These are phyloP conservation scores for Rosa hybrid DNA, from an alignment of 331 rosid genomes.

Conservation along the genomic window DNA sequence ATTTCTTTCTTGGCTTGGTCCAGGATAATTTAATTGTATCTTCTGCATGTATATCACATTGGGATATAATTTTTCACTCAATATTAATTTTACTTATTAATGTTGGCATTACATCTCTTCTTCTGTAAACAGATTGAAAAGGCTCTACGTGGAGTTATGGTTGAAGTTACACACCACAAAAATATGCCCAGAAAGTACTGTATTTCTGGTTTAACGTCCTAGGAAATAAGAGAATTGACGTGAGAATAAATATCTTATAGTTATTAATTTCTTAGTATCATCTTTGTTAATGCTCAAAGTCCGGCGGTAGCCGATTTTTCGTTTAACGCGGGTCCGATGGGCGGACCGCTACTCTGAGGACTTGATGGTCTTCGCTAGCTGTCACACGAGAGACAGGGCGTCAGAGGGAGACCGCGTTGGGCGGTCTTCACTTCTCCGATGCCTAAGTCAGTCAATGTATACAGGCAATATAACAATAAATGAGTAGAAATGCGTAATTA, in stretches of 20 bases:
- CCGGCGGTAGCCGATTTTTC: too few relatives aligned
- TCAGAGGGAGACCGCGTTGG: too few relatives aligned
- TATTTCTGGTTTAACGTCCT: slow-evolving; percentile 86
- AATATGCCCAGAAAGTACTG: slow-evolving; percentile 93
- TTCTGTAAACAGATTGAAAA: slow-evolving; percentile 59
- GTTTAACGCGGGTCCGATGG: too few relatives aligned
- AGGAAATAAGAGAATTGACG: slow-evolving; percentile 94
- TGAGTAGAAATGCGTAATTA: too few relatives aligned
- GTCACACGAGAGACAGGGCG: too few relatives aligned
- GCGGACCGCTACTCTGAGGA: too few relatives aligned
- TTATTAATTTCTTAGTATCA: neutral
- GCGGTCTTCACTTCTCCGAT: too few relatives aligned
- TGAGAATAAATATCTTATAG: slow-evolving; percentile 30
- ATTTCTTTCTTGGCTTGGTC: neutral
- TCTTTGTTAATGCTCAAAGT: too few relatives aligned
- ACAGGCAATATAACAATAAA: too few relatives aligned
- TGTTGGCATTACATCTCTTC: neutral
- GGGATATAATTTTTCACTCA: neutral
- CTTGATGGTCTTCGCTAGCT: too few relatives aligned
- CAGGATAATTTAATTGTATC: neutral
- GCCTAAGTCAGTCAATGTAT: too few relatives aligned
- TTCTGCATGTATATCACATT: neutral
- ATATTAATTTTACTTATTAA: neutral
- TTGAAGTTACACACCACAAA: slow-evolving; percentile 93
- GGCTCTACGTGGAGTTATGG: slow-evolving; percentile 93